Evolutionary conservation across 2,329 filamentous ascomycete species (phyloP).

Genomic region (Dendryphion nanum): DNA sequence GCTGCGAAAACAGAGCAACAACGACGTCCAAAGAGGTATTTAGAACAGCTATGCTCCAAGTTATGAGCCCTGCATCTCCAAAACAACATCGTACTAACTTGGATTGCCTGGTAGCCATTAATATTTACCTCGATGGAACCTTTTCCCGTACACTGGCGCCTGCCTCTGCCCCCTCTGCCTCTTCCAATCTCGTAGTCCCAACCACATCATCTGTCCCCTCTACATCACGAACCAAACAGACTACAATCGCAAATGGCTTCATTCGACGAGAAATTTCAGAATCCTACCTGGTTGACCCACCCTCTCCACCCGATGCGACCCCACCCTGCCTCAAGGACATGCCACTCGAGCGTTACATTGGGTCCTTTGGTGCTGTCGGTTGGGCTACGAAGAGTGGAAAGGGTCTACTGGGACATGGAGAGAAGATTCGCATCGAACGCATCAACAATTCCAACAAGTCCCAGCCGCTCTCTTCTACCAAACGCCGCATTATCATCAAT

Average conservation of each 20-base stretch:
- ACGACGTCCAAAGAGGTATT: slow-evolving; percentile 54
- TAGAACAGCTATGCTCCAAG: too few species aligned
- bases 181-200: too few species aligned
- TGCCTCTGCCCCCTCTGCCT: slow-evolving; percentile 11
- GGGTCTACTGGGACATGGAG: slow-evolving; percentile 74
- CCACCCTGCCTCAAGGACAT: slow-evolving; percentile 36
- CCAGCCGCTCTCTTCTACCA: slow-evolving; percentile 43
- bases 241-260: slow-evolving; percentile 20
- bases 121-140: slow-evolving; percentile 65
- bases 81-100: slow-evolving; percentile 10
- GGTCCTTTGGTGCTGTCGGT: slow-evolving; percentile 84
- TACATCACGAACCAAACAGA: slow-evolving; percentile 20
- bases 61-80: neutral
- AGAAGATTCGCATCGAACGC: slow-evolving; percentile 82
- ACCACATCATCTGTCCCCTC: too few species aligned
- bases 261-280: slow-evolving; percentile 6
- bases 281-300: too few species aligned
- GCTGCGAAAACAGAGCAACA: slow-evolving; percentile 51
- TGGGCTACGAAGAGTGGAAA: slow-evolving; percentile 87
- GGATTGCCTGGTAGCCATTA: slow-evolving; percentile 54
- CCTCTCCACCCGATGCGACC: slow-evolving; percentile 21
- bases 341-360: slow-evolving; percentile 72
- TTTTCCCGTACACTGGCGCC: slow-evolving; percentile 61
- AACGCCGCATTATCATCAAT: slow-evolving; percentile 20
- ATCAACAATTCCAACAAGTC: slow-evolving; percentile 62